Base-by-base conservation (phyloP, 139 green algal genomes). In the Tetraselmis chui region DNA sequence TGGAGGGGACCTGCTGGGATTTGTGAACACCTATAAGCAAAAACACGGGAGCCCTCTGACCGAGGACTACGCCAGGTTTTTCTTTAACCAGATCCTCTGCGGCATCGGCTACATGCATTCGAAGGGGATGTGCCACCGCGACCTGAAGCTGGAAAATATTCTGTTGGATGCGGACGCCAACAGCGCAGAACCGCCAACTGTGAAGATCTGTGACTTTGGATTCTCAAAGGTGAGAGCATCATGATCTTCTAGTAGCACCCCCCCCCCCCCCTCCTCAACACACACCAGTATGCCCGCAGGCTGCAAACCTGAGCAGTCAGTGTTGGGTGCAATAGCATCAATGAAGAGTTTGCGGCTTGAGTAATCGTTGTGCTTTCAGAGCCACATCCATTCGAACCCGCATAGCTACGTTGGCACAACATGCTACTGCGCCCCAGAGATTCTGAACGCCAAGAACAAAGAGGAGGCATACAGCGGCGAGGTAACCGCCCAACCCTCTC, bases 1-100 rank as follows among this genome's bases (percentile, higher is more conserved):
- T 11, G 91, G 93, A 1, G 93, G 93, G 1, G 92, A 97, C 83
- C 82, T 95, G 28, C 91, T 92, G 32, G 81, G 92, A 11, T 85
- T 85, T 29, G 83, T 91, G 31, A 85, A 82, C 22, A 29, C 5
- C 11, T 67, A 67, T 18, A 67, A 67, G 45, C 45, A 67, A 18
- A 5, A 18, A 67, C 18, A 18, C 45, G 29, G 27, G 27, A 77
- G 25, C 59, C 59, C 30, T 30, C 76, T 83, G 29, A 26, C 58
- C n/a, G 79, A 83, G 59, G 74, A 79, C 79, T 32, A 83, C 30
- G 79, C 79, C 18, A 81, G 79, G 25, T 83, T 76, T 22, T 83
- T 83, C 79, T 83, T 83, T 28, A 30, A 83, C 28, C 79, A 83
- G 59, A 32, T 83, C 79, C 59, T 77, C 58, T 83, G 79, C 79